phyloP scores from a whole-genome alignment of 371 early-diverging fungal genomes.

The Lichtheimia hyalospora region DNA sequence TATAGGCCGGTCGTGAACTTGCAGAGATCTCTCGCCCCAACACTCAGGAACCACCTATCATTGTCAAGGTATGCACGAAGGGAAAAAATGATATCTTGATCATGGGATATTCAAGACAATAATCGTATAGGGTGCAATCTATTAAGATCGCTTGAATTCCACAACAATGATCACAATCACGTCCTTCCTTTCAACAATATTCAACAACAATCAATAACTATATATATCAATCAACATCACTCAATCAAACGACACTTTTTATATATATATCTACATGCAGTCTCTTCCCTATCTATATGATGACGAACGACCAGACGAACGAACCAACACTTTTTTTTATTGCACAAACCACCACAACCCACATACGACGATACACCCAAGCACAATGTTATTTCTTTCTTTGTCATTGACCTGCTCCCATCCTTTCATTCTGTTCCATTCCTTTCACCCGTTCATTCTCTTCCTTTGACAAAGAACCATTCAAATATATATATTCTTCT shows the following conservation, averaged over 20 bases:
- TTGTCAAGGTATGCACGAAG: constrained; percentile 48
- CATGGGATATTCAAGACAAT: too few species aligned
- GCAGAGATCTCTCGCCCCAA: constrained; percentile 78
- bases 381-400: constrained; percentile 2
- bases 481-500: constrained; percentile 4
- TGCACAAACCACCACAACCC: background rate
- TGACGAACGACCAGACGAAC: constrained; percentile 8
- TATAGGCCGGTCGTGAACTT: constrained; percentile 84
- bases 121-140: too few species aligned
- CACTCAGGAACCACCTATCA: constrained; percentile 90
- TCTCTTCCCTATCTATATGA: constrained; percentile 2
- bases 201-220: background rate
- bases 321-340: background rate
- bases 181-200: background rate
- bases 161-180: background rate
- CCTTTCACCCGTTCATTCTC: background rate
- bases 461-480: background rate
- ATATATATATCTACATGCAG: constrained; percentile 5
- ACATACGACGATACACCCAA: background rate
- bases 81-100: too few species aligned
- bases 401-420: background rate
- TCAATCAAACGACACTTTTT: background rate
- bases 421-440: constrained; percentile 1
- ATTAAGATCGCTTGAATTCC: too few species aligned
- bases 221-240: background rate